Evolutionary conservation across 176 grass and related monocot species (phyloP).

Genomic region (Tillandsia fasciculata): DNA sequence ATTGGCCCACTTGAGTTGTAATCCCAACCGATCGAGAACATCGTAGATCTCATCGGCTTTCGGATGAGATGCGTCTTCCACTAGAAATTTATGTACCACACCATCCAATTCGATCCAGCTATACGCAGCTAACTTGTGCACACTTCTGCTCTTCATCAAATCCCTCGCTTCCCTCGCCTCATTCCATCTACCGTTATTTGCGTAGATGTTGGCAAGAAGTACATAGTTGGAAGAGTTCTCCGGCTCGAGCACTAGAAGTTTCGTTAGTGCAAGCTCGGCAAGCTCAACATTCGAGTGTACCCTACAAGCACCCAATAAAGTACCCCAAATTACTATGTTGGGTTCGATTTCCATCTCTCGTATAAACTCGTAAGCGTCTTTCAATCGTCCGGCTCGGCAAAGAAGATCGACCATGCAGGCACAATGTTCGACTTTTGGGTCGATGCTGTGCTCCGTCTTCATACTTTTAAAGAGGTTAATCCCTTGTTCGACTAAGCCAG

Average conservation of each 20-base stretch:
- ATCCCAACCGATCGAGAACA: slow-evolving; percentile 36
- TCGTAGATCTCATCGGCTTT: slow-evolving; percentile 50
- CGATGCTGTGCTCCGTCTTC: slow-evolving; percentile 23
- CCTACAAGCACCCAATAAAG: slow-evolving; percentile 64
- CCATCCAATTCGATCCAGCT: slow-evolving; percentile 84
- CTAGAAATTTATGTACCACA: slow-evolving; percentile 58
- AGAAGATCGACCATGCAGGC: slow-evolving; percentile 67
- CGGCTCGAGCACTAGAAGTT: slow-evolving; percentile 43
- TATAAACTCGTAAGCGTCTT: slow-evolving; percentile 66
- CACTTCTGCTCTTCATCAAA: slow-evolving; percentile 60
- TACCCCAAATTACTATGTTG: slow-evolving; percentile 66
- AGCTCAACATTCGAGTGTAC: slow-evolving; percentile 37
- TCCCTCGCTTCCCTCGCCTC: slow-evolving; percentile 49
- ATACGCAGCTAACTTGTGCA: slow-evolving; percentile 73
- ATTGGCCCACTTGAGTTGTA: slow-evolving; percentile 28
- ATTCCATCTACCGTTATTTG: slow-evolving; percentile 48
- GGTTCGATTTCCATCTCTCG: slow-evolving; percentile 60
- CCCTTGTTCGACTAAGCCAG: slow-evolving; percentile 59
- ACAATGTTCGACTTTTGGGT: slow-evolving; percentile 77
- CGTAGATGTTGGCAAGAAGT: slow-evolving; percentile 70
- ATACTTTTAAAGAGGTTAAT: slow-evolving; percentile 47
- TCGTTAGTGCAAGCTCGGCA: slow-evolving; percentile 42
- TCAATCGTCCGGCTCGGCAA: slow-evolving; percentile 51
- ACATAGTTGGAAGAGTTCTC: slow-evolving; percentile 63
- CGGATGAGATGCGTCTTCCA: slow-evolving; percentile 51